Evolutionary conservation across 768 basidiomycete genomes (phyloP).

Genomic region (Dendrothele bispora): DNA sequence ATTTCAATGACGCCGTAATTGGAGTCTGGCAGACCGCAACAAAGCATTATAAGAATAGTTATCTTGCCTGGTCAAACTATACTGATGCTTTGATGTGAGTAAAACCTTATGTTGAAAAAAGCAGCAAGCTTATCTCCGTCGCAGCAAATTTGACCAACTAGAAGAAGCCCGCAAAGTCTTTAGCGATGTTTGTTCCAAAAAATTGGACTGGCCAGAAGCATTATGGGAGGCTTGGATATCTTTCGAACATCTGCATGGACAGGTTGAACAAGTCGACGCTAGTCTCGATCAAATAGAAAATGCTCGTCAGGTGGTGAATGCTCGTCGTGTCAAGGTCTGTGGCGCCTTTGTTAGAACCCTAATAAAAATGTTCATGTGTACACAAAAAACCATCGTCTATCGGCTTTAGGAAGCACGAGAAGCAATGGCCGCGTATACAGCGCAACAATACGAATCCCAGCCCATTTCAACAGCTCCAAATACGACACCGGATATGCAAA

Average conservation of each 20-base stretch:
- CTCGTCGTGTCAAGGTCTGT: conserved; percentile 61
- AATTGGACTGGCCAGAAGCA: conserved; percentile 93
- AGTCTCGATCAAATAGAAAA: conserved; percentile 65
- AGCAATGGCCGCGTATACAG: too few relatives aligned
- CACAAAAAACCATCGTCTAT: too few relatives aligned
- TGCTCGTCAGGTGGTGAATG: conserved; percentile 62
- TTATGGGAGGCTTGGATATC: conserved; percentile 87
- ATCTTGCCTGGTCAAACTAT: conserved; percentile 73
- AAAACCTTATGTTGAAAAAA: background rate
- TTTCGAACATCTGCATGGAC: conserved; percentile 87
- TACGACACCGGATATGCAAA: conserved; percentile 23
- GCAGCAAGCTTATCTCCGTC: conserved; percentile 6
- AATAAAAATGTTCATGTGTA: too few relatives aligned
- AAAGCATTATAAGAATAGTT: conserved; percentile 69
- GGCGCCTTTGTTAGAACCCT: background rate
- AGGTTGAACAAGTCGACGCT: conserved; percentile 61
- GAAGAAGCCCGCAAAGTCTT: conserved; percentile 69
- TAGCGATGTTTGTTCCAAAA: conserved; percentile 61
- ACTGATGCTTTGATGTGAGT: conserved; percentile 74
- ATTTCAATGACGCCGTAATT: conserved; percentile 54
- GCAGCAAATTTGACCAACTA: conserved; percentile 52
- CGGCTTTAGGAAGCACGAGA: conserved; percentile 72
- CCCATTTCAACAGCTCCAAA: too few relatives aligned
- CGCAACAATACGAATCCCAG: too few relatives aligned
- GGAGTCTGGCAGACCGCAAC: conserved; percentile 65